Evolutionary conservation across 106 monocot genomes (phyloP), one percentile per base, ranked within the genome.

Genomic region (Narthecium ossifragum): DNA sequence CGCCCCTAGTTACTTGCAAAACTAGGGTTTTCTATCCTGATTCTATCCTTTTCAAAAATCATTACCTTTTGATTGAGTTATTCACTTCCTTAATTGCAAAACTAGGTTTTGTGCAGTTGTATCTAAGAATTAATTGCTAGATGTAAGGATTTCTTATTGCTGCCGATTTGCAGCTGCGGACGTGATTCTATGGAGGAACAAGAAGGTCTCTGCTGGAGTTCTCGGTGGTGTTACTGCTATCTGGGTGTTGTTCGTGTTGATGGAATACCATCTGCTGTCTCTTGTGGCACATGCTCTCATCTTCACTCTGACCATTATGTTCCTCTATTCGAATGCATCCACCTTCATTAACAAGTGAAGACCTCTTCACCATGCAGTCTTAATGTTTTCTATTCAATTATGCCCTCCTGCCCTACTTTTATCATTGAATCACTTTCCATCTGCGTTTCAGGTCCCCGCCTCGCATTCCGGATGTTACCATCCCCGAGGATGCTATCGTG

Each of bases 211-310:
- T 11, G 70, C 64, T 29, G 75, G 63, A 41, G 69, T 79, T 0
- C 67, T 90, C 17, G 69, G 55, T 18, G 60, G 12, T 26, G 81
- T 67, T 46, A 86, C 90, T 12, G 76, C 71, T 11, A 47, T 91
- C 34, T 91, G 85, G 85, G 68, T 91, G 39, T 61, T 92, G 57
- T 92, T 92, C 33, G 83, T 80, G 71, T 46, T 92, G 62, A 65
- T 83, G 4, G 75, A 83, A 33, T 92, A 80, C 62, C 86, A 76
- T 58, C 70, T 86, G 10, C 65, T 92, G 17, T 54, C 79, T 14
- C 74, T 92, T 32, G 38, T 92, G n/a, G 83, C 72, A 51, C 74
- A 83, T 39, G 56, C 22, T 27, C 74, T 82, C 53, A 74, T 86
- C 9, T 31, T 74, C 27, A 51, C 67, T 0, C 34, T 92, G 41